These are phyloP conservation scores for Saturnispora bothae DNA, from an alignment of 805 yeast species.

Conservation along the genomic window DNA sequence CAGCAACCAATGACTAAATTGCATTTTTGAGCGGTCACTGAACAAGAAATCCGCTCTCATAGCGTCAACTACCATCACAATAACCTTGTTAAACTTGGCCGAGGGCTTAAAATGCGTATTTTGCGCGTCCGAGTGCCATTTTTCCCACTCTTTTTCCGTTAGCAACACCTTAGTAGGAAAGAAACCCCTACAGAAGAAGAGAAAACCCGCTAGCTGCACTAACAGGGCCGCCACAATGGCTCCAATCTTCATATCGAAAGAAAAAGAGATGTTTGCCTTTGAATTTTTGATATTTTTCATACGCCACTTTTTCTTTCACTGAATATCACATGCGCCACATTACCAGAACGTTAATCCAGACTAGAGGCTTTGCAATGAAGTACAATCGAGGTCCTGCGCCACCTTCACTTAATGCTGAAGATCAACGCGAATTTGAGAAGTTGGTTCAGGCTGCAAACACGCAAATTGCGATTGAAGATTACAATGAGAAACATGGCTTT, in stretches of 20 bases:
- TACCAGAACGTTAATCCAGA: background rate
- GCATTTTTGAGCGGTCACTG: conserved; percentile 54
- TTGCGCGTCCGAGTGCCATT: conserved; percentile 24
- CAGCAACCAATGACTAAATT: conserved; percentile 53
- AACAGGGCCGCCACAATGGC: conserved; percentile 12
- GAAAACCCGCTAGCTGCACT: conserved; percentile 42
- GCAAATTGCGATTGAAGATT: conserved; percentile 68
- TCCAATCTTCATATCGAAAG: conserved; percentile 9
- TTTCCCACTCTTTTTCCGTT: conserved; percentile 42
- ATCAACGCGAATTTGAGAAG: conserved; percentile 85
- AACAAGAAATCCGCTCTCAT: conserved; percentile 81
- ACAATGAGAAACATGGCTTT: conserved; percentile 33
- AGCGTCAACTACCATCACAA: conserved; percentile 88
- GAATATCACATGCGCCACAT: background rate
- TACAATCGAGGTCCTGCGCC: conserved; percentile 36
- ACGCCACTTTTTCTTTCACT: background rate
- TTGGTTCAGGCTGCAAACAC: conserved; percentile 73
- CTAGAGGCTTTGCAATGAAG: conserved; percentile 9
- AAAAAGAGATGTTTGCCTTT: background rate
- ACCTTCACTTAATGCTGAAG: conserved; percentile 65
- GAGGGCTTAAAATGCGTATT: conserved; percentile 20
- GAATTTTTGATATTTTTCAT: background rate
- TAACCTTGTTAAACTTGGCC: conserved; percentile 52
- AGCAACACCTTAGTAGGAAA: conserved; percentile 82
- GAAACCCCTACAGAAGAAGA: conserved; percentile 69